A percentile compares a stretch with the other conserved stretches of the same genome.
Evolutionary conservation across 768 basidiomycete species (phyloP).

Genomic region (Collybiopsis confluens): DNA sequence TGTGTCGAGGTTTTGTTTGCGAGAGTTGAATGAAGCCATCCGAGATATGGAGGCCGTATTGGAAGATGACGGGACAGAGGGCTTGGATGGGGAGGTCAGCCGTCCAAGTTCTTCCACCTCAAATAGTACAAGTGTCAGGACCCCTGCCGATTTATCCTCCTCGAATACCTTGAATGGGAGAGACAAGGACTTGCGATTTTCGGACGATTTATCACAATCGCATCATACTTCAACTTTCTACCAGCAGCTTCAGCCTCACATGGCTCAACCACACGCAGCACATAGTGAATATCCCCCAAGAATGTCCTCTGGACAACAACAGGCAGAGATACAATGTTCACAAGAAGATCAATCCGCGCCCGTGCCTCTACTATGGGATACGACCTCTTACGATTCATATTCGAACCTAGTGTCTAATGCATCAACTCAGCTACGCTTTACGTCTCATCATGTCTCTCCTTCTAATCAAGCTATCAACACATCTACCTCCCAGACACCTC

Average conservation of each 20-base stretch:
- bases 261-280: constrained; percentile 6
- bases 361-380: too few species aligned
- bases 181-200: too few species aligned
- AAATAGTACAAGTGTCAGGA: constrained; percentile 9
- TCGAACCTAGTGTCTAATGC: not conserved
- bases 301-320: not conserved
- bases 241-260: not conserved
- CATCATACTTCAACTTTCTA: not conserved
- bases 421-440: not conserved
- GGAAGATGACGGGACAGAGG: constrained; percentile 10
- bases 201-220: too few species aligned
- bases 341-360: not conserved
- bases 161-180: not conserved
- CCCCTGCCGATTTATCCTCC: not conserved
- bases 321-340: not conserved
- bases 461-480: not conserved
- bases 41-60: constrained; percentile 62
- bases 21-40: constrained; percentile 64
- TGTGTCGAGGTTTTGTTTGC: constrained; percentile 68
- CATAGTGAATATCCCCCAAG: not conserved
- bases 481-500: not conserved
- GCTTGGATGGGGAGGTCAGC: not conserved
- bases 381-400: not conserved
- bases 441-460: not conserved
- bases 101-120: not conserved